Evolutionary conservation across 2,329 filamentous ascomycete species (phyloP).

Genomic region (Bipolaris victoriae): DNA sequence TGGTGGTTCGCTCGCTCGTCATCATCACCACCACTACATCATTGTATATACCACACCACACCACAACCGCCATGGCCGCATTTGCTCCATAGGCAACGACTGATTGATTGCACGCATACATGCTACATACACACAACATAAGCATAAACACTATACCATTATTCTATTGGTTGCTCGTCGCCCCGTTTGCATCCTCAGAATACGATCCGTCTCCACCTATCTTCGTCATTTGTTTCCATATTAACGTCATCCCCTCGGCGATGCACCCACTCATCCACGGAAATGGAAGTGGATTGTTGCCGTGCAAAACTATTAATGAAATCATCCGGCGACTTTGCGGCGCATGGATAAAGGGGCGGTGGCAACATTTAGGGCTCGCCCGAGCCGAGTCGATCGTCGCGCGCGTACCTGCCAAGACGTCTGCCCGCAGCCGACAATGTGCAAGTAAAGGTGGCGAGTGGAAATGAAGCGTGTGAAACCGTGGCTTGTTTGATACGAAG

Average conservation of each 20-base stretch:
- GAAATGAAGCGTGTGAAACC: not conserved
- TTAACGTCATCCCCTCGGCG: not conserved
- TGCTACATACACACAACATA: not conserved
- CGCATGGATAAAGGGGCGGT: slow-evolving; percentile 13
- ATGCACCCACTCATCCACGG: not conserved
- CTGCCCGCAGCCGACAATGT: not conserved
- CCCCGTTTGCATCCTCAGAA: too few relatives aligned
- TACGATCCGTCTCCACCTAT: not conserved
- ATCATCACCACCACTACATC: slow-evolving; percentile 3
- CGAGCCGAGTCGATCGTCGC: slow-evolving; percentile 10
- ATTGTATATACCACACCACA: slow-evolving; percentile 12
- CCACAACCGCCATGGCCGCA: not conserved
- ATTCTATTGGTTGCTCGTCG: not conserved
- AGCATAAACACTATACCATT: slow-evolving; percentile 2
- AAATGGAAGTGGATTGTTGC: not conserved
- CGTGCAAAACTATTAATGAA: not conserved
- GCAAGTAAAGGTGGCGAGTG: not conserved
- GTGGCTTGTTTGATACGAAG: not conserved
- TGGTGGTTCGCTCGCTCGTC: slow-evolving; percentile 10
- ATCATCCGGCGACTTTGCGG: not conserved
- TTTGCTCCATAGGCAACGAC: not conserved
- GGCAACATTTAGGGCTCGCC: not conserved
- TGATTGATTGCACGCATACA: slow-evolving; percentile 10
- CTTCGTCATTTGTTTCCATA: not conserved
- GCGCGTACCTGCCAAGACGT: slow-evolving; percentile 23